phyloP scores from a whole-genome alignment of 2,329 filamentous ascomycete species.

The Fusarium odoratissimum region DNA sequence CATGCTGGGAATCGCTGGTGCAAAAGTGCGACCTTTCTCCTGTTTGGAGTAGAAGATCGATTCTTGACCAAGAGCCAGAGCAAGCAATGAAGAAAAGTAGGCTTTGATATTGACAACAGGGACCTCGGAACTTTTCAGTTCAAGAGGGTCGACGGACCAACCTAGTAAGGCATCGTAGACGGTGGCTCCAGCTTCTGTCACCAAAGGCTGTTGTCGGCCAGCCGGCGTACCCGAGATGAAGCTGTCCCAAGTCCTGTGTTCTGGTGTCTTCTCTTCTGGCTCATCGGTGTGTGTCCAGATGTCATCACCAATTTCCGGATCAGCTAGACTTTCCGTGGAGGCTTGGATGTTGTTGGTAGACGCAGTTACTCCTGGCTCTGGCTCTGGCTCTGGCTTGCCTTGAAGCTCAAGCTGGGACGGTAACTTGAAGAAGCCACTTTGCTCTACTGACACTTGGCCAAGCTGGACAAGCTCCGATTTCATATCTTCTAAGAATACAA shows the following conservation, averaged over 20 bases:
- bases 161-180: conserved; percentile 73
- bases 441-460: conserved; percentile 33
- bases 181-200: conserved; percentile 75
- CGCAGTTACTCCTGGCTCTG: conserved; percentile 15
- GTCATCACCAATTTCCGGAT: conserved; percentile 36
- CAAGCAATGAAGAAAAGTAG: conserved; percentile 69
- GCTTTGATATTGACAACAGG: conserved; percentile 59
- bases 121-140: conserved; percentile 52
- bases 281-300: conserved; percentile 61
- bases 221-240: conserved; percentile 62
- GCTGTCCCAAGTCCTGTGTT: conserved; percentile 75
- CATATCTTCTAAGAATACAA: conserved; percentile 4
- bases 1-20: conserved; percentile 57
- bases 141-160: conserved; percentile 54
- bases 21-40: conserved; percentile 63
- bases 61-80: conserved; percentile 75
- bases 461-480: conserved; percentile 35
- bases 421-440: conserved; percentile 50
- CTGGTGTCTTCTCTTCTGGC: conserved; percentile 46
- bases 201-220: conserved; percentile 61
- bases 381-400: background rate
- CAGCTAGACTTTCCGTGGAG: conserved; percentile 2
- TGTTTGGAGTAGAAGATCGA: conserved; percentile 78
- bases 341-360: conserved; percentile 8
- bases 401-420: conserved; percentile 29